phyloP scores from a whole-genome alignment of 192 early-diverging fungal species.

The Rhizoclosmatium sp. region DNA sequence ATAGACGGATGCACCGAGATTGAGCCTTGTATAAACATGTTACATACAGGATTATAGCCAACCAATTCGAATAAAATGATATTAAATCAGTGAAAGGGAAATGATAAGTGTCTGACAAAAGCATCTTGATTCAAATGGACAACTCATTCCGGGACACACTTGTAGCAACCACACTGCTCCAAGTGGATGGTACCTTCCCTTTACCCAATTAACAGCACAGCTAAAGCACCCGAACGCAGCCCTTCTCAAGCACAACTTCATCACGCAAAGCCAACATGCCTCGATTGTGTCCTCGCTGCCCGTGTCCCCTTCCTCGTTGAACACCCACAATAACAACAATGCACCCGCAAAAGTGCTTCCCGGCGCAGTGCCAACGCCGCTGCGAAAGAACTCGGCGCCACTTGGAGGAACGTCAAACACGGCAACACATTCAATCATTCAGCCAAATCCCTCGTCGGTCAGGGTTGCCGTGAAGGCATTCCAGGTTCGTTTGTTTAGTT shows the following conservation, averaged over 20 bases:
- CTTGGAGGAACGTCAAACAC: background rate
- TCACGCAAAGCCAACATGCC: background rate
- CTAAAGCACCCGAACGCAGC: background rate
- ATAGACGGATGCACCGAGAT: too few relatives aligned
- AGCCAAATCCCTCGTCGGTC: background rate
- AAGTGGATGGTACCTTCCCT: constrained; percentile 17
- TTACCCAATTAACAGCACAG: background rate
- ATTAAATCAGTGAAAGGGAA: too few relatives aligned
- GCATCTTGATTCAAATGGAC: too few relatives aligned
- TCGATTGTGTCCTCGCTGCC: background rate
- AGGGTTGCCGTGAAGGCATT: constrained; percentile 11
- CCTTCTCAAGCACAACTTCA: background rate
- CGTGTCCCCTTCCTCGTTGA: background rate
- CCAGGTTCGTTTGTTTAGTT: background rate
- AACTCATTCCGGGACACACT: background rate
- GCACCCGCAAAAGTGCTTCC: background rate
- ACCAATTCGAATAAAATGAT: too few relatives aligned
- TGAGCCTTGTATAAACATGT: too few relatives aligned
- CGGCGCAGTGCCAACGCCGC: background rate
- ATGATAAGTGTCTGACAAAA: too few relatives aligned
- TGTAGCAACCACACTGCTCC: background rate
- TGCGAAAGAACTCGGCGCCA: background rate
- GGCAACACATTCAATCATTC: background rate
- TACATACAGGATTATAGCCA: too few relatives aligned
- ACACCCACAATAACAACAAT: background rate